phyloP scores from a whole-genome alignment of 148 eudicot species.

The Heliosperma pusillum region DNA sequence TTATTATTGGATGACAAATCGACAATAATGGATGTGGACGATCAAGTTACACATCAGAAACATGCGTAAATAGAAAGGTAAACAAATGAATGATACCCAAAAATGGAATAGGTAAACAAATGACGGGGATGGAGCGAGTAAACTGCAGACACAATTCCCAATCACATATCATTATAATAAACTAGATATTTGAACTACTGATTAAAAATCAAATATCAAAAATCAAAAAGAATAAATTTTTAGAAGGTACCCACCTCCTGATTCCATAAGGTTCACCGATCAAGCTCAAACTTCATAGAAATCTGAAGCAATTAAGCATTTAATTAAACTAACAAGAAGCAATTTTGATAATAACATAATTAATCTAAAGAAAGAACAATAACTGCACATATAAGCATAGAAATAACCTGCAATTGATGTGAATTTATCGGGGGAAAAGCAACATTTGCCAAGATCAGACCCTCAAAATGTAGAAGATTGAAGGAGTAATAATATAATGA shows the following conservation, averaged over 20 bases:
- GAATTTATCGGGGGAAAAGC: background rate
- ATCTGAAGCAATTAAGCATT: background rate
- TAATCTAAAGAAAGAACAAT: background rate
- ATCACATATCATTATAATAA: too few species aligned
- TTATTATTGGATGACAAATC: too few species aligned
- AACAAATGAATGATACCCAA: too few species aligned
- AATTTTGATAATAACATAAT: background rate
- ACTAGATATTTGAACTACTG: too few species aligned
- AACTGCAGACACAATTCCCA: too few species aligned
- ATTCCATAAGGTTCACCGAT: constrained; percentile 11
- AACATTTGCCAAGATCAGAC: constrained; percentile 17
- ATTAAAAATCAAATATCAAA: background rate
- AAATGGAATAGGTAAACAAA: background rate
- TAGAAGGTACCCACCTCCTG: constrained; percentile 18
- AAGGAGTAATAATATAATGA: background rate
- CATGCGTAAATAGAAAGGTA: too few species aligned
- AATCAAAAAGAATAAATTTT: background rate
- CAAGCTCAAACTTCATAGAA: constrained; percentile 6
- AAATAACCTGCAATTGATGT: background rate
- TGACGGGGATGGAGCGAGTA: background rate
- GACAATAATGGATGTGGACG: too few species aligned
- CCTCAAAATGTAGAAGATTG: background rate
- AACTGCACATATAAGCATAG: background rate
- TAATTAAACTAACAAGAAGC: background rate
- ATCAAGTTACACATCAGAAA: too few species aligned